Base-by-base conservation (phyloP, 2,329 filamentous ascomycete species). In the Ceratocystis colombiana region DNA sequence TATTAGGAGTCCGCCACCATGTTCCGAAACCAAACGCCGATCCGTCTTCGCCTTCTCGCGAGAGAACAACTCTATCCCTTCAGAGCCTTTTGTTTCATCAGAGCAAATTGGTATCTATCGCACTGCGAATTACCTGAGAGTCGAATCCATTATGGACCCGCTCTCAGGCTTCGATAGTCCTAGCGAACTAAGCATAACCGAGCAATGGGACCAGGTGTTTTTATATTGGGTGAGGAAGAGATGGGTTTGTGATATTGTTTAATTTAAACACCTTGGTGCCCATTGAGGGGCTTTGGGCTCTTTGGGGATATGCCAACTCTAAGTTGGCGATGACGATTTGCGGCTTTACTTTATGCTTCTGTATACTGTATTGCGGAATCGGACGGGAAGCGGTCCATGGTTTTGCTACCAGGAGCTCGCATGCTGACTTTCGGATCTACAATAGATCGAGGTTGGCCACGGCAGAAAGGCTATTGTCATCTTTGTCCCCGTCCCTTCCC, bases 381-480 rank as follows among this genome's bases (percentile, higher is more conserved):
- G 84, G 84, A 85, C 84, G 85, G 85, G 84, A 85, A 86, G 84
- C 84, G 84, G 84, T 87, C 84, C 84, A 87, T 81, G 82, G 82
- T 80, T 79, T 79, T 76, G 17, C 15, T 76, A 83, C 83, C 82
- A 85, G 84, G 84, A 87, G 84, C 82, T 87, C 84, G 85, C 84
- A 85, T 84, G 85, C 85, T 87, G 84, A 87, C 82, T 86, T 82
- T 80, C 73, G 72, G 79, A 80, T 85, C 82, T 84, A 74, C 71
- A 78, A 76, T 82, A 99, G 94, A 94, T 99, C 85, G 94, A 99
- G 86, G 93, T 97, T 83, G 94, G 94, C 85, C 92, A 97, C 85
- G 94, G 94, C 88, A 96, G 96, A 88, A 99, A 97, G 89, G 94
- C 94, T 78, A 94, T 99, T 84, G 93, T 96, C 86, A 96, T 99